A percentile compares a stretch with the other conserved stretches of the same genome.
phyloP scores from a whole-genome alignment of 345 rosid species.

The Citrus glauca region DNA sequence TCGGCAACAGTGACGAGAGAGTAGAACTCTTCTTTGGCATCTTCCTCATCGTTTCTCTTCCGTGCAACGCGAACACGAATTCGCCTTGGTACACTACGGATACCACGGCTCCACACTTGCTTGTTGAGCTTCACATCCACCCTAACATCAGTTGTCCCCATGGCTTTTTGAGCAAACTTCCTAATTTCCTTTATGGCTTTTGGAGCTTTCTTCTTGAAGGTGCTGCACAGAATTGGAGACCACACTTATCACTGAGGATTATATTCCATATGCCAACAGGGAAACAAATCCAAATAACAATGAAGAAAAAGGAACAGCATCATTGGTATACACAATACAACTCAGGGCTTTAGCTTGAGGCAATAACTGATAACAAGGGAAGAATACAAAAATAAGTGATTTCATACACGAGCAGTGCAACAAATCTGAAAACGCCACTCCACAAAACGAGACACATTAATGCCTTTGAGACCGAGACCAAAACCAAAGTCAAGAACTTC shows the following conservation, averaged over 20 bases:
- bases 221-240: slow-evolving; percentile 31
- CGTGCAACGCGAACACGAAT: slow-evolving; percentile 68
- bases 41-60: slow-evolving; percentile 81
- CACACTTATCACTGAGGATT: not conserved
- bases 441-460: not conserved
- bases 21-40: slow-evolving; percentile 81
- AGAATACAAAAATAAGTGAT: not conserved
- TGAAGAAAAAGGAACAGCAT: not conserved
- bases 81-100: slow-evolving; percentile 76
- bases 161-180: slow-evolving; percentile 76
- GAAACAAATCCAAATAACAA: too few species aligned
- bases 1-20: slow-evolving; percentile 65
- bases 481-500: not conserved
- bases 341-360: not conserved
- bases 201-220: slow-evolving; percentile 91
- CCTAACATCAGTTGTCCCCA: slow-evolving; percentile 65
- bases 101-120: slow-evolving; percentile 79
- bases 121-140: slow-evolving; percentile 86
- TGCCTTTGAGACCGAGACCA: not conserved
- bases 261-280: not conserved
- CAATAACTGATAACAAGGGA: not conserved
- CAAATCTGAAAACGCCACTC: not conserved
- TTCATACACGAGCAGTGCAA: not conserved
- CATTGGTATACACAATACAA: not conserved
- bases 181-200: slow-evolving; percentile 81